phyloP scores from a whole-genome alignment of 257 asterid species.

The Nicotiana undulata region DNA sequence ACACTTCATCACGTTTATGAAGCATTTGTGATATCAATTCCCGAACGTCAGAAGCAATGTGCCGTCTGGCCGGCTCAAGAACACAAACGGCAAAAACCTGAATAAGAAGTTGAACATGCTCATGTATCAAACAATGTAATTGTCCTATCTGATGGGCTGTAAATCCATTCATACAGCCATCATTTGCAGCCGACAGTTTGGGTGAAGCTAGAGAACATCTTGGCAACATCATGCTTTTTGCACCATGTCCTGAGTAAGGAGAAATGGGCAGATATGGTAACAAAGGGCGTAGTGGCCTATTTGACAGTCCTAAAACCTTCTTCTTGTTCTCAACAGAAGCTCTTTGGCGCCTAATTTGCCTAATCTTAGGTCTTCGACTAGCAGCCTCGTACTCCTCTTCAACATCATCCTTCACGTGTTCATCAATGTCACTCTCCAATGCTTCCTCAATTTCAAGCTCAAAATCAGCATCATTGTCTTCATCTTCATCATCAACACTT shows the following conservation, averaged over 20 bases:
- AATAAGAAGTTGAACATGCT: conserved; percentile 86
- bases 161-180: conserved; percentile 57
- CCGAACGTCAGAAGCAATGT: conserved; percentile 56
- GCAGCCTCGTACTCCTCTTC: conserved; percentile 19
- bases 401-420: conserved; percentile 32
- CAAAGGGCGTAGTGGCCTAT: conserved; percentile 71
- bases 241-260: conserved; percentile 39
- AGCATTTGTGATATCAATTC: conserved; percentile 55
- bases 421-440: conserved; percentile 89
- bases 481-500: conserved; percentile 88
- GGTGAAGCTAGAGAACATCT: conserved; percentile 24
- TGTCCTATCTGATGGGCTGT: conserved; percentile 91
- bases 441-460: conserved; percentile 99
- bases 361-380: conserved; percentile 43
- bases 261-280: conserved; percentile 57
- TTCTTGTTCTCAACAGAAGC: conserved; percentile 36
- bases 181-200: conserved; percentile 34
- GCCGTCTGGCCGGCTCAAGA: conserved; percentile 66
- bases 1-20: conserved; percentile 43
- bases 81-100: conserved; percentile 81
- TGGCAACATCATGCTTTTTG: conserved; percentile 26
- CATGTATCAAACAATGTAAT: conserved; percentile 82
- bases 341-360: conserved; percentile 64
- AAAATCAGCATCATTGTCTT: conserved; percentile 98
- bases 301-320: conserved; percentile 41